Evolutionary conservation across 495 filamentous ascomycete genomes (phyloP).

Genomic region (Penicillium paradoxum): DNA sequence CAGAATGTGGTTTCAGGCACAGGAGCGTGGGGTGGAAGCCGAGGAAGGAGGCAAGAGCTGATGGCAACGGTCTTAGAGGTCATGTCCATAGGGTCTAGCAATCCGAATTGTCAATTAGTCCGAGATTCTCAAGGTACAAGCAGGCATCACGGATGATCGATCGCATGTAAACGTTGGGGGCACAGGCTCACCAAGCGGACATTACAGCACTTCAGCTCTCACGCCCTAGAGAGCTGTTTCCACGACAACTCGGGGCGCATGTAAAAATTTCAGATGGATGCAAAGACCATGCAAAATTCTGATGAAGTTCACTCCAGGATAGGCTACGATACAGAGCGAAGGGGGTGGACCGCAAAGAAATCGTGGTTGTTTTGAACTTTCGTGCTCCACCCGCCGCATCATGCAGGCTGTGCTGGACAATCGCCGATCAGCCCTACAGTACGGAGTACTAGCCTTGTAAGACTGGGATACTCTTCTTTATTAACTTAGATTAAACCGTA

Average conservation of each 20-base stretch:
- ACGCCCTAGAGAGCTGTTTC: slow-evolving; percentile 24
- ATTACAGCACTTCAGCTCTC: slow-evolving; percentile 31
- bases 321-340: slow-evolving; percentile 1
- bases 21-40: slow-evolving; percentile 22
- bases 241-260: slow-evolving; percentile 13
- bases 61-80: slow-evolving; percentile 29
- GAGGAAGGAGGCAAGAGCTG: slow-evolving; percentile 35
- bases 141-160: not conserved
- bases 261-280: slow-evolving; percentile 1
- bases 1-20: slow-evolving; percentile 23
- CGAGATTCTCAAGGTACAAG: slow-evolving; percentile 13
- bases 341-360: slow-evolving; percentile 8
- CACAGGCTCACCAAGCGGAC: slow-evolving; percentile 25
- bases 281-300: not conserved
- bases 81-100: slow-evolving; percentile 35
- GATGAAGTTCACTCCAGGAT: not conserved
- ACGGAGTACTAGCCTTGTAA: no score
- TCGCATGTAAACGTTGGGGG: slow-evolving; percentile 12
- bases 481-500: not conserved
- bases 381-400: slow-evolving; percentile 41
- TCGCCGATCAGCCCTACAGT: slow-evolving; percentile 40
- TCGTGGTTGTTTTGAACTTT: slow-evolving; percentile 41
- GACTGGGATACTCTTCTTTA: not conserved
- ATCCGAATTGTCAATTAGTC: slow-evolving; percentile 11
- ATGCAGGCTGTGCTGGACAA: slow-evolving; percentile 35